These are phyloP conservation scores for Psidium guajava DNA, from an alignment of 345 rosid species.

Conservation along the genomic window DNA sequence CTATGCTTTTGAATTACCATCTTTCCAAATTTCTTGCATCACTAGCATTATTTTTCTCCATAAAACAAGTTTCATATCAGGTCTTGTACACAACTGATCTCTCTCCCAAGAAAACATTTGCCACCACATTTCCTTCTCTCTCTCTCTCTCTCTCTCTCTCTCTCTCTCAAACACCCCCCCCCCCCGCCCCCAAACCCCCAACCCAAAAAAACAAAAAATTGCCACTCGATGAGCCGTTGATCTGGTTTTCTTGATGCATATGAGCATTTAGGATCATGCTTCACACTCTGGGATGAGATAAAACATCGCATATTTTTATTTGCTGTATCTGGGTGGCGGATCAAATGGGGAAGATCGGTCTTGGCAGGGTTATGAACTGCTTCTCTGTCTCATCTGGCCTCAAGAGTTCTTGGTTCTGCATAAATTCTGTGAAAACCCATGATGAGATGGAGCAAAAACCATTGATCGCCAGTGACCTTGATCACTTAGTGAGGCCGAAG, in stretches of 20 bases:
- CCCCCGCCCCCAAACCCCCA: no score
- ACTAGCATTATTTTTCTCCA: not conserved
- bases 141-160: not conserved
- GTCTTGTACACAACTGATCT: not conserved
- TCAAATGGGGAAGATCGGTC: constrained; percentile 42
- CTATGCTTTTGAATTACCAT: not conserved
- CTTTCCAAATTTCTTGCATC: not conserved
- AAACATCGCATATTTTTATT: not conserved
- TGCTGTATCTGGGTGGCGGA: not conserved
- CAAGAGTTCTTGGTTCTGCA: constrained; percentile 47
- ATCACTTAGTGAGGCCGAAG: constrained; percentile 29
- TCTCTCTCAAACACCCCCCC: no score
- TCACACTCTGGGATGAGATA: not conserved
- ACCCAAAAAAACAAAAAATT: no score
- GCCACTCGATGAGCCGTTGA: not conserved
- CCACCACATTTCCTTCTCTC: not conserved
- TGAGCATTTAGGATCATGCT: not conserved
- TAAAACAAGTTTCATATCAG: not conserved
- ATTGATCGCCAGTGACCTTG: constrained; percentile 28
- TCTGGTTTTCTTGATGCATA: not conserved
- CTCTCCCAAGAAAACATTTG: not conserved
- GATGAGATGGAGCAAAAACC: constrained; percentile 35
- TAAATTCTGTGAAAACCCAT: constrained; percentile 29
- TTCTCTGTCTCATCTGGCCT: constrained; percentile 33
- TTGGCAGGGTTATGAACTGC: constrained; percentile 41